These are phyloP conservation scores for Raffaelea albimanens DNA, from an alignment of 2,329 filamentous ascomycete genomes.

Conservation along the genomic window DNA sequence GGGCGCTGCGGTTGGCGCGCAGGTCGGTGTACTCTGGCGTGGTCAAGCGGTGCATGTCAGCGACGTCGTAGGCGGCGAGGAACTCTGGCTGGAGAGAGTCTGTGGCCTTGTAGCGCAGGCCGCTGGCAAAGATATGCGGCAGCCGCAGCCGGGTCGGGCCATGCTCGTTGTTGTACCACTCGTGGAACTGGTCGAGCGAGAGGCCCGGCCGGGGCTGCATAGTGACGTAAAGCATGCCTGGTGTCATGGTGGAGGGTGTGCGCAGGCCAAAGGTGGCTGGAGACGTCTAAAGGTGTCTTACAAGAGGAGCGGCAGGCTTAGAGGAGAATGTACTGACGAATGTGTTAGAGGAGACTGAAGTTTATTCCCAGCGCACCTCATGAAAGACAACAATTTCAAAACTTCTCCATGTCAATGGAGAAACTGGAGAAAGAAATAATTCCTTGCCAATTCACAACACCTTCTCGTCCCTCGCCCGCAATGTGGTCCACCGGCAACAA, in stretches of 20 bases:
- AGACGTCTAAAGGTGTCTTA: no score
- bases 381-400: no score
- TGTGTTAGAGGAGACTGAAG: no score
- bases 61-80: conserved; percentile 75
- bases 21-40: conserved; percentile 61
- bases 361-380: no score
- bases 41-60: conserved; percentile 60
- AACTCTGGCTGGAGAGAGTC: conserved; percentile 58
- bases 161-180: conserved; percentile 94
- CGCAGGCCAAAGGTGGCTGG: no score
- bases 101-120: conserved; percentile 65
- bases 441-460: no score
- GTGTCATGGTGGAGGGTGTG: conserved; percentile 27
- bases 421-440: no score
- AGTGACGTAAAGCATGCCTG: conserved; percentile 73
- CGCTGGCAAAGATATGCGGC: conserved; percentile 63
- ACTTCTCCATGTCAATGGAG: no score
- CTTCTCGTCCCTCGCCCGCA: no score
- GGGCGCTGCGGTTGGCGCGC: conserved; percentile 44
- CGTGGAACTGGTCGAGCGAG: conserved; percentile 64
- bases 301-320: no score
- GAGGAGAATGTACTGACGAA: no score
- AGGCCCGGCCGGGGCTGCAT: conserved; percentile 69
- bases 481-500: no score
- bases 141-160: conserved; percentile 71